Evolutionary conservation across 2,329 filamentous ascomycete genomes (phyloP), one percentile per base, ranked within the genome.

Genomic region (Fusarium nygamai): DNA sequence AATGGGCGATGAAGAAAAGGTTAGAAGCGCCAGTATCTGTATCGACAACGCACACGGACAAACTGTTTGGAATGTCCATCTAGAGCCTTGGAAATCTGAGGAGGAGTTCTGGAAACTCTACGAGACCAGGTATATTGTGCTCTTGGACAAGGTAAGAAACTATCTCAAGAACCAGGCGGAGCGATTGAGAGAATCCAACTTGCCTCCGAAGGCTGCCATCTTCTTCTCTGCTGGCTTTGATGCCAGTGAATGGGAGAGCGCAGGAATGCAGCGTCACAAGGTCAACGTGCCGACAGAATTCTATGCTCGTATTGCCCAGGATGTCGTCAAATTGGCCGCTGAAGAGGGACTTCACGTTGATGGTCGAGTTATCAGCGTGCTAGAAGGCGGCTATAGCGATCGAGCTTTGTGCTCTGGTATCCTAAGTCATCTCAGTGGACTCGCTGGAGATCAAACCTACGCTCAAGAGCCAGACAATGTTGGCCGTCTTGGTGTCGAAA

Each of bases 141-240:
- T 99, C 24, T 84, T 99, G 13, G 90, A 95, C 6, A 98, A 98
- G 84, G 91, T 94, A 8, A 91, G 94, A 11, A 86, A 84, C 6
- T 98, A 94, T 77, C 86, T 98, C n/a, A 89, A 88, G 61, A 85
- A 86, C 20, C 94, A 98, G 76, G 92, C 94, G 0, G 87, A 91
- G 48, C 89, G 90, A 36, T 83, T 96, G 36, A 86, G 85, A 16
- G 84, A 86, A 24, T 85, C 88, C 58, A 88, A 90, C 44, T 88
- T 91, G 39, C 85, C 85, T 31, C 93, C 95, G 8, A 96, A 92
- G 78, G 94, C 93, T 5, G 96, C 94, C 39, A 95, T 99, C 51
- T 99, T 99, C 84, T 85, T 99, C 57, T 98, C 96, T 51, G 95
- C 96, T 5, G 97, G 96, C 0, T 99, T 99, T 75, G 96, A 99